A percentile compares a stretch with the other conserved stretches of the same genome.
phyloP scores from a whole-genome alignment of 1,284 basidiomycete species.

The Macrocystidia cucumis region DNA sequence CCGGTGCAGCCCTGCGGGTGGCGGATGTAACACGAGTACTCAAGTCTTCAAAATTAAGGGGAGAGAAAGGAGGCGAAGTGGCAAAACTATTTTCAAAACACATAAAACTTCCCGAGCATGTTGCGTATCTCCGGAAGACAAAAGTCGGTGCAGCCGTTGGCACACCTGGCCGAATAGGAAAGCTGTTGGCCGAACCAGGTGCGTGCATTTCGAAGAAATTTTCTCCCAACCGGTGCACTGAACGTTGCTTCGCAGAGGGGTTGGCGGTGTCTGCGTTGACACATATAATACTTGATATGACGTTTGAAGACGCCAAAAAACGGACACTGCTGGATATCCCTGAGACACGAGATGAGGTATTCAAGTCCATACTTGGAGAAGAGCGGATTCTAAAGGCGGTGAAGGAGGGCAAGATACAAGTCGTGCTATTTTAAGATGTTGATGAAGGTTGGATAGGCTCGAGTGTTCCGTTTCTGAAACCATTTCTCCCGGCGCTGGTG shows the following conservation, averaged over 20 bases:
- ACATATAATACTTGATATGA: constrained; percentile 74
- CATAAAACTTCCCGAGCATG: constrained; percentile 77
- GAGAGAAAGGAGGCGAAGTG: constrained; percentile 75
- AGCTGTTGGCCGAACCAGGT: constrained; percentile 74
- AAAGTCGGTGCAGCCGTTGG: constrained; percentile 75
- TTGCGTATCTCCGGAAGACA: constrained; percentile 65
- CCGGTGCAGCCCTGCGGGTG: constrained; percentile 73
- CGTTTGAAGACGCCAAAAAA: constrained; percentile 67
- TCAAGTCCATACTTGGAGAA: constrained; percentile 61
- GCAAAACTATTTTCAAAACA: constrained; percentile 85
- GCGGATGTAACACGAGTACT: constrained; percentile 68
- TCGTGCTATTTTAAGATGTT: constrained; percentile 68
- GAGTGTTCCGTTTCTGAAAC: too few relatives aligned
- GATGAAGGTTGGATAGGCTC: constrained; percentile 3
- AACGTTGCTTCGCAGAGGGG: constrained; percentile 40
- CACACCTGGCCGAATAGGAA: constrained; percentile 76
- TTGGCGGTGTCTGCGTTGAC: constrained; percentile 64
- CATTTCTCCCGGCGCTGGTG: too few relatives aligned
- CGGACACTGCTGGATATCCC: constrained; percentile 72
- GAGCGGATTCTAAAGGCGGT: constrained; percentile 55
- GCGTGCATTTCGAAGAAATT: constrained; percentile 15
- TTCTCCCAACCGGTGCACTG: not conserved
- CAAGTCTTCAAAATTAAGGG: constrained; percentile 57
- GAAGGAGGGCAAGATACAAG: constrained; percentile 61
- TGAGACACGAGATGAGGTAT: constrained; percentile 76